Base-by-base conservation (phyloP, 768 basidiomycete genomes). In the Russula foetens region DNA sequence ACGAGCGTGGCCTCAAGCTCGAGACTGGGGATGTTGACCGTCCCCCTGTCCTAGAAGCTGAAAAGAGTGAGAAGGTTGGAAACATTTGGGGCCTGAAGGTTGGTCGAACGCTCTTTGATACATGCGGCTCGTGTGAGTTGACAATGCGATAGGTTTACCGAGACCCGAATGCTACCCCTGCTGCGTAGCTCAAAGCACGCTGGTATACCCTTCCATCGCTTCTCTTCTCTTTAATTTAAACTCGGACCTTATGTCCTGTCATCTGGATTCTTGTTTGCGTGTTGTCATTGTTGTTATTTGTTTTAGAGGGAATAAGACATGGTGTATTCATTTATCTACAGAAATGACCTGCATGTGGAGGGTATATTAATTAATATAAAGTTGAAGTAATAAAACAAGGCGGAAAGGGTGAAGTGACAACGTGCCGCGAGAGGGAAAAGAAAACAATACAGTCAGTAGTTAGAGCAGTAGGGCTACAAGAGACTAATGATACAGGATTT, bases 1-100 rank as follows among this genome's bases (percentile, higher is more conserved):
- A 99, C 70, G 97, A 98, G 74, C 90, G 92, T 68, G 97, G 96
- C 2, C 78, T 98, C 51, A 89, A 88, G 69, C 81, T 99, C 38
- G 88, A 82, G 71, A 71, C 83, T 48, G 68, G 76, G 67, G 66
- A 74, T 60, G 12, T 73, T 68, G 33, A 67, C 68, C 53, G 72
- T 63, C 69, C 75, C 61, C 64, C 77, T 46, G 56, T 76, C 66
- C 62, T 75, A 67, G 67, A 75, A 48, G 67, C 70, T 52, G 68
- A 72, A 60, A 74, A 76, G 53, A 64, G 75, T 56, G 77, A 76
- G 11, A 79, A 72, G 56, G 79, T 88, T 53, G 88, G 87, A 23
- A 81, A 87, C 69, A 82, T 92, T 60, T 92, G 85, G 90, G 77
- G 77, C 71, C 75, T 85, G 57, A 87, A 88, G 79, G 86, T 88